phyloP scores from a whole-genome alignment of 306 rosid genomes.

The Arachis stenosperma region DNA sequence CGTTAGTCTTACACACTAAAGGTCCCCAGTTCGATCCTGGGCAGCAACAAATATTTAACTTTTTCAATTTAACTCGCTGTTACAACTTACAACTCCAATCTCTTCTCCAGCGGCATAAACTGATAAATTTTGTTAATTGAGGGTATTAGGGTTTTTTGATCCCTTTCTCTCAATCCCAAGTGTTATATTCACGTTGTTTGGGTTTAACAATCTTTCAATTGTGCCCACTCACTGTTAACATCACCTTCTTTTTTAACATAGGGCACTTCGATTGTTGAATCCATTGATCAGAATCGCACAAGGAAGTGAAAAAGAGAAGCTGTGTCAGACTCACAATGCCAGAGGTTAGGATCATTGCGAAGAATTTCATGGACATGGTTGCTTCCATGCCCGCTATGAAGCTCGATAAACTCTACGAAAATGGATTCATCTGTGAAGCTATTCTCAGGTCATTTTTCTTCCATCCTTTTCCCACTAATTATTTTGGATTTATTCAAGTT shows the following conservation, averaged over 20 bases:
- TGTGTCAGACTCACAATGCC: conserved; percentile 71
- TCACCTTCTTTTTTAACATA: too few relatives aligned
- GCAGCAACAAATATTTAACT: conserved; percentile 46
- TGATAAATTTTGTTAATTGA: too few relatives aligned
- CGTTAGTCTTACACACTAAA: conserved; percentile 74
- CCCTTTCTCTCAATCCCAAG: too few relatives aligned
- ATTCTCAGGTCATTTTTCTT: conserved; percentile 70
- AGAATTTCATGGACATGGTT: conserved; percentile 99
- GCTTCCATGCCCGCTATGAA: conserved; percentile 92
- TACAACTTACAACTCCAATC: too few relatives aligned
- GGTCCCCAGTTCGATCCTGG: conserved; percentile 90
- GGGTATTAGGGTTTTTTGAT: too few relatives aligned
- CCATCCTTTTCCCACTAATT: not conserved
- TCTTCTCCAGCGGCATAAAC: too few relatives aligned
- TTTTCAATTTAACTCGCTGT: not conserved
- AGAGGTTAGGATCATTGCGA: conserved; percentile 87
- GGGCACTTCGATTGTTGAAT: too few relatives aligned
- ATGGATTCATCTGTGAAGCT: conserved; percentile 94
- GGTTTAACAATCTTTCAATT: too few relatives aligned
- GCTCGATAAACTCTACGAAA: conserved; percentile 84
- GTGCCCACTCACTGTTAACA: too few relatives aligned
- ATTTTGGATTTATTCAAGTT: conserved; percentile 1
- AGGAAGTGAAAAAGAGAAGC: not conserved
- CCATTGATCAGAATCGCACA: conserved; percentile 20
- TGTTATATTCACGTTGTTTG: too few relatives aligned